Conservation (phyloP, 2,329 filamentous ascomycete species). For the Scorias spongiosa region DNA sequence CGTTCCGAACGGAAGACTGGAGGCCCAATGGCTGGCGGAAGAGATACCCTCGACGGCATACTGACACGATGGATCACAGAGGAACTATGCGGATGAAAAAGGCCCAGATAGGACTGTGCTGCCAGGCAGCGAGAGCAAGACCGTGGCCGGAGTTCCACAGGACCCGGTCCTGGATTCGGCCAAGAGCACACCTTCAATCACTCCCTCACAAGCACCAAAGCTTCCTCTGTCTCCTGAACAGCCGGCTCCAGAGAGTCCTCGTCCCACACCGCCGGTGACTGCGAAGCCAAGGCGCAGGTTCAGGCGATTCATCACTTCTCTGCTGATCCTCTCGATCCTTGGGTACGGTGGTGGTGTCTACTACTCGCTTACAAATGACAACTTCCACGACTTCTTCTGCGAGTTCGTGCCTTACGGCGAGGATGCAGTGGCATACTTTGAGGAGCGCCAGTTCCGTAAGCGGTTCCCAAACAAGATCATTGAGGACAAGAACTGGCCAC, state of each 20-base stretch:
- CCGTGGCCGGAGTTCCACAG: constrained; percentile 16
- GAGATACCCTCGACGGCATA: not conserved
- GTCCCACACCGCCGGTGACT: constrained; percentile 10
- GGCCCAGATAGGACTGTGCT: constrained; percentile 19
- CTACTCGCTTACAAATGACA: constrained; percentile 87
- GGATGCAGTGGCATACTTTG: constrained; percentile 84
- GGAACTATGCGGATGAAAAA: constrained; percentile 16
- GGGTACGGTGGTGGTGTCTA: constrained; percentile 80
- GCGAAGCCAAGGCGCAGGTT: constrained; percentile 54
- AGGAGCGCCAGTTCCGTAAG: constrained; percentile 84
- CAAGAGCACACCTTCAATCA: constrained; percentile 6
- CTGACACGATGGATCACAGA: constrained; percentile 8
- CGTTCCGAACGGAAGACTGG: not conserved
- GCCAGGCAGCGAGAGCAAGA: constrained; percentile 17
- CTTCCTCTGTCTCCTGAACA: constrained; percentile 15
- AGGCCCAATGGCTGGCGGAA: not conserved
- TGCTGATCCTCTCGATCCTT: constrained; percentile 60
- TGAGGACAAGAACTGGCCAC: constrained; percentile 27
- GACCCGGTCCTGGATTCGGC: constrained; percentile 13
- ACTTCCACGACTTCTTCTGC: constrained; percentile 98
- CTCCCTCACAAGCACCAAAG: constrained; percentile 12
- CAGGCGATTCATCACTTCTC: constrained; percentile 59
- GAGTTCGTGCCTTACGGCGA: constrained; percentile 92
- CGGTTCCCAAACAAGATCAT: constrained; percentile 50
- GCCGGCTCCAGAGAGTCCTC: constrained; percentile 28